Conservation (phyloP, 306 rosid species). For the Pyrus betulifolia region DNA sequence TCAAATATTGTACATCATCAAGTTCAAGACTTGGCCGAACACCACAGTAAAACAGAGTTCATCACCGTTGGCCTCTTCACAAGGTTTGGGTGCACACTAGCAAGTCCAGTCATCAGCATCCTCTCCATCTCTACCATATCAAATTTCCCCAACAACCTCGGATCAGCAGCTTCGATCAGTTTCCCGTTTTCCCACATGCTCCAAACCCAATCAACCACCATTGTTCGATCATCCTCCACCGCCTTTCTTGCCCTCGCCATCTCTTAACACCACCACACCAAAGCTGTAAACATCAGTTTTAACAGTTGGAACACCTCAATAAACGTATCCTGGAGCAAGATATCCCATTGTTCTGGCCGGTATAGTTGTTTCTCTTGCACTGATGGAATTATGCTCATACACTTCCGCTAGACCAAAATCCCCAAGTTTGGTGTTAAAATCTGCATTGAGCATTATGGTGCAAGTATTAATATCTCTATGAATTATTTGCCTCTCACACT, state of each 20-base stretch:
- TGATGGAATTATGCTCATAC: conserved; percentile 44
- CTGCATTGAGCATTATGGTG: no score
- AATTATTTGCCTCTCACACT: conserved; percentile 4
- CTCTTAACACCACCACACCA: conserved; percentile 64
- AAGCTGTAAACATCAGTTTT: conserved; percentile 79
- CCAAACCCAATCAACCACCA: conserved; percentile 57
- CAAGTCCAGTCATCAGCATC: conserved; percentile 57
- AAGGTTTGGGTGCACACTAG: no score
- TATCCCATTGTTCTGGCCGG: conserved; percentile 89
- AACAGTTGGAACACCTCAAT: conserved; percentile 57
- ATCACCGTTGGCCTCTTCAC: no score
- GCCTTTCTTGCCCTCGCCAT: conserved; percentile 60
- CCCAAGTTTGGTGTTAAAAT: no score
- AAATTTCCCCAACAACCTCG: conserved; percentile 44
- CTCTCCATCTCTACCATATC: conserved; percentile 50
- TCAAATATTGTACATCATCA: no score
- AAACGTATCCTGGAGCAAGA: conserved; percentile 83
- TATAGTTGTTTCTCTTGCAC: conserved; percentile 56
- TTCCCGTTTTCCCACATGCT: conserved; percentile 49
- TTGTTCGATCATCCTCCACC: conserved; percentile 53
- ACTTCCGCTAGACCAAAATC: conserved; percentile 24
- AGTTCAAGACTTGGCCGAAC: no score
- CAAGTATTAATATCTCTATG: conserved; percentile 7
- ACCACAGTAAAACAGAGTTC: no score
- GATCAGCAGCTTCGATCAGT: conserved; percentile 59